A percentile compares a stretch with the other conserved stretches of the same genome.
These are phyloP conservation scores for Ustulina deusta DNA, from an alignment of 2,329 filamentous ascomycete genomes.

Conservation along the genomic window DNA sequence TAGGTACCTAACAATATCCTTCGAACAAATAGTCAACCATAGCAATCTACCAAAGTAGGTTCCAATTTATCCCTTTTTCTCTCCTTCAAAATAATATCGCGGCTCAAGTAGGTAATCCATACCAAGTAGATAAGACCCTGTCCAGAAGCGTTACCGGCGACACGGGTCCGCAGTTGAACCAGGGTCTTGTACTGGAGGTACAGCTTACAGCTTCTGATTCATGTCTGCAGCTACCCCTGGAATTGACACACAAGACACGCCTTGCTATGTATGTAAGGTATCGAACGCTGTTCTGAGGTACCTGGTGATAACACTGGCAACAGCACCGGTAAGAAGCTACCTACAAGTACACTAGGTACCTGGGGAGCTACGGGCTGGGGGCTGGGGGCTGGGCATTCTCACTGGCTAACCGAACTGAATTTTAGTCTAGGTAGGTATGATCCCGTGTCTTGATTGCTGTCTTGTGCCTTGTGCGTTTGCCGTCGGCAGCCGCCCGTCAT, in stretches of 20 bases:
- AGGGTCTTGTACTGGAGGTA: constrained; percentile 9
- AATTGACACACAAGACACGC: not conserved
- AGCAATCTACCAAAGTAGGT: not conserved
- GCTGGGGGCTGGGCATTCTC: not conserved
- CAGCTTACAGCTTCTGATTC: constrained; percentile 25
- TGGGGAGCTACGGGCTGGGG: no score
- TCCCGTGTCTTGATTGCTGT: not conserved
- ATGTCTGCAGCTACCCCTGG: constrained; percentile 34
- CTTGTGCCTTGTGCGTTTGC: constrained; percentile 20
- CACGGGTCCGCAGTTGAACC: constrained; percentile 21
- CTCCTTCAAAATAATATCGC: not conserved
- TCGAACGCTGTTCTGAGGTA: no score
- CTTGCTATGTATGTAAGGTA: no score
- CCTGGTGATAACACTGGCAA: not conserved
- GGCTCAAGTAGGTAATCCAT: not conserved
- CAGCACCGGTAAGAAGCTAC: no score
- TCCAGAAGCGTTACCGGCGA: constrained; percentile 23
- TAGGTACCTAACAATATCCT: not conserved
- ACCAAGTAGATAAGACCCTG: not conserved
- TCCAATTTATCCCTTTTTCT: no score
- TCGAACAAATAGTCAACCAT: not conserved
- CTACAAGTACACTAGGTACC: no score
- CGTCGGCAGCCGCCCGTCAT: constrained; percentile 25
- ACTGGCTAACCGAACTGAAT: constrained; percentile 3
- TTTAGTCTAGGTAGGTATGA: no score